phyloP scores from a whole-genome alignment of 2,329 filamentous ascomycete species.

The Aspergillus sergii region DNA sequence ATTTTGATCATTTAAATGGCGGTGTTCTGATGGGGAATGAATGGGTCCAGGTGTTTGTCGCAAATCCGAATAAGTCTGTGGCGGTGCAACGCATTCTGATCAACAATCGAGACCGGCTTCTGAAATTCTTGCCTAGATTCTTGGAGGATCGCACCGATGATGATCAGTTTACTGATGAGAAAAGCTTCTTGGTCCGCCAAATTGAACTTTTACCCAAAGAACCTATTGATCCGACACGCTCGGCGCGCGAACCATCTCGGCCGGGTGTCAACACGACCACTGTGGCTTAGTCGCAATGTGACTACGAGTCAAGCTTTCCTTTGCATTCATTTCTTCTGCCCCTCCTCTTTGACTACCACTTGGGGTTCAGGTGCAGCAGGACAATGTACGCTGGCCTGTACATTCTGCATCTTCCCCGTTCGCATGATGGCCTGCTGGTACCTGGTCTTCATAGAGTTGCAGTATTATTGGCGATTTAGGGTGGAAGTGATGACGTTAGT shows the following conservation, averaged over 20 bases:
- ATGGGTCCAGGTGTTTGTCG: conserved; percentile 76
- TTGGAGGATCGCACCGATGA: conserved; percentile 94
- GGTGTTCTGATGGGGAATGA: conserved; percentile 24
- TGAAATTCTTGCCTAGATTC: conserved; percentile 88
- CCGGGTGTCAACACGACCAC: conserved; percentile 33
- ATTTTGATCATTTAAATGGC: background rate
- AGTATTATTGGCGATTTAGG: conserved; percentile 12
- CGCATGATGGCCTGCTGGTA: conserved; percentile 30
- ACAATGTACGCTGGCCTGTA: conserved; percentile 11
- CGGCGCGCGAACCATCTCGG: conserved; percentile 29
- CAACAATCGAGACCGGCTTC: conserved; percentile 89
- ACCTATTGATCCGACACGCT: conserved; percentile 40
- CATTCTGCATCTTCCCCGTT: conserved; percentile 17
- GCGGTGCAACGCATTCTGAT: conserved; percentile 94
- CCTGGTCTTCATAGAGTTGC: conserved; percentile 24
- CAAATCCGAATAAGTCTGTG: conserved; percentile 96
- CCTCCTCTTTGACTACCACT: conserved; percentile 4
- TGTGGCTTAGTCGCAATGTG: conserved; percentile 26
- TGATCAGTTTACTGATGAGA: conserved; percentile 97
- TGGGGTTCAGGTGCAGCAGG: conserved; percentile 8
- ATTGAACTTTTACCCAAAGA: conserved; percentile 61
- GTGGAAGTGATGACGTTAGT: conserved; percentile 3
- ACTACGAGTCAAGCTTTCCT: background rate
- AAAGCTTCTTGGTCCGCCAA: conserved; percentile 94
- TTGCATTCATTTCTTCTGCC: conserved; percentile 2